Conservation (phyloP, 2,329 filamentous ascomycete genomes). For the Aspergillus sp. region DNA sequence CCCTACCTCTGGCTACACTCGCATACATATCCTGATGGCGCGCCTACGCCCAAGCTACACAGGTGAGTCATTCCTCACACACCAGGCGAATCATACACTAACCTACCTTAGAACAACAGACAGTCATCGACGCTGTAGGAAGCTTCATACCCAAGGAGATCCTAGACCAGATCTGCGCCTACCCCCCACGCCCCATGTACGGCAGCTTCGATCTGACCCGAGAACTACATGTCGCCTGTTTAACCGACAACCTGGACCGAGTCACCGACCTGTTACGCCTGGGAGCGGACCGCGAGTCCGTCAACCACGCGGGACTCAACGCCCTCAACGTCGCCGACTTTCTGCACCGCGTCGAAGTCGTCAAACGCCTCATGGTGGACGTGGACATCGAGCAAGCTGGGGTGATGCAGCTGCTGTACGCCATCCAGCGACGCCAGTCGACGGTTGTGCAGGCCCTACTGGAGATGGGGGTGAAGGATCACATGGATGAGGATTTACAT, state of each 20-base stretch:
- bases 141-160: neutral
- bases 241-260: conserved; percentile 3
- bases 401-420: conserved; percentile 7
- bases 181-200: neutral
- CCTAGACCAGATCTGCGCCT: neutral
- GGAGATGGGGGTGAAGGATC: conserved; percentile 13
- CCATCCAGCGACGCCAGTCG: conserved; percentile 4
- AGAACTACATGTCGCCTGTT: conserved; percentile 10
- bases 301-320: conserved; percentile 4
- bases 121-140: neutral
- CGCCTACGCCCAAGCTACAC: neutral
- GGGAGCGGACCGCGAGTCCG: conserved; percentile 10
- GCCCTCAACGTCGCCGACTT: conserved; percentile 13
- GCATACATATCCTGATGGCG: too few relatives aligned
- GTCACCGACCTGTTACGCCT: conserved; percentile 6
- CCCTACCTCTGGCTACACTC: too few relatives aligned
- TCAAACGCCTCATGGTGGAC: conserved; percentile 8
- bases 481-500: conserved; percentile 4
- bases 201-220: neutral
- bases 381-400: conserved; percentile 6
- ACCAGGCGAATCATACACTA: neutral
- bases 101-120: neutral
- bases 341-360: conserved; percentile 4
- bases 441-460: conserved; percentile 11
- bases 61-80: neutral